Base-by-base conservation (phyloP, 164 flowering plant species). In the Vitis vinifera region DNA sequence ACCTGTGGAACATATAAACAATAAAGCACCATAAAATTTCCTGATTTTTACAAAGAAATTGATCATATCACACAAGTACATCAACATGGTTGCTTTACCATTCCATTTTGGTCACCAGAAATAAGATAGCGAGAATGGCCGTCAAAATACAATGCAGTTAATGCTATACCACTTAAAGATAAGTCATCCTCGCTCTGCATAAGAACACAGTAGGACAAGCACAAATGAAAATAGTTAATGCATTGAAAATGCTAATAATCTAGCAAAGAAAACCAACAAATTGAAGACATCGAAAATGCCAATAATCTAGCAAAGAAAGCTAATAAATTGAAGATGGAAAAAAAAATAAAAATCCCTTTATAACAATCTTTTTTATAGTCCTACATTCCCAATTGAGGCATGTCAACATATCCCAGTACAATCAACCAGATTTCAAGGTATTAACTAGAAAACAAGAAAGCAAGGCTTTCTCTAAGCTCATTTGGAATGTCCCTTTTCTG, bases 31-130 rank as follows among this genome's bases (percentile, higher is more conserved):
- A 59, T 0, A 27, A 13, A 49, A 51, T 27, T 29, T 52, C 8
- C 14, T 59, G 12, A 52, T 14, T 10, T 48, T 13, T 23, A 47
- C 55, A 71, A 57, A 12, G 14, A 44, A 60, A 57, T 7, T 29
- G 4, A 56, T 55, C 44, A 57, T 12, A 65, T 72, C 52, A 14
- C n/a, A 73, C 16, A 52, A 57, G 72, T 64, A 51, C 37, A 71
- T 29, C 58, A 69, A 51, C 30, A 68, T 10, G 59, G 71, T 56
- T 37, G 44, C 65, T 69, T 76, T 72, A 94, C 98, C 84, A 65
- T 85, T 82, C 97, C 98, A 82, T 68, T 85, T 70, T 89, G 91
- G 79, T 94, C 94, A 70, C 98, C 98, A 71, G 98, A 85, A 69
- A 91, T 80, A 81, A 94, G 91, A 72, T 89, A 59, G 17, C 81